phyloP scores from a whole-genome alignment of 2,329 filamentous ascomycete species.

The Xylaria sp. region DNA sequence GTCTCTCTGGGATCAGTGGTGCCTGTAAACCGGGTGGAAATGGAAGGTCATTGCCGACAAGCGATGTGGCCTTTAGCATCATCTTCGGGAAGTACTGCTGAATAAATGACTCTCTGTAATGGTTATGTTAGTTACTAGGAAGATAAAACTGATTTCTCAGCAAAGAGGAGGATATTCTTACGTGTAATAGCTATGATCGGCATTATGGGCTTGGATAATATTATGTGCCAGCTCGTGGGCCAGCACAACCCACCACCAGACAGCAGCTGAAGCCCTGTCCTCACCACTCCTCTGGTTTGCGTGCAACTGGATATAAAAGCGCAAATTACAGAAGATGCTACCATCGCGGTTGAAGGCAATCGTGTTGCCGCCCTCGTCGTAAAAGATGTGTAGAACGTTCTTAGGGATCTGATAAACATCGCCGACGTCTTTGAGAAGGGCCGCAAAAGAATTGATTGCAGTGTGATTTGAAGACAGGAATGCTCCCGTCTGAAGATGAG shows the following conservation, averaged over 20 bases:
- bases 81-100: constrained; percentile 80
- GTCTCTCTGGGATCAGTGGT: constrained; percentile 24
- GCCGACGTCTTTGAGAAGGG: constrained; percentile 74
- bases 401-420: constrained; percentile 77
- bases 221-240: constrained; percentile 98
- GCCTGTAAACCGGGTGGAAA: constrained; percentile 19
- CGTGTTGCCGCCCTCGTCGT: constrained; percentile 79
- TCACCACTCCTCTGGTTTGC: constrained; percentile 59
- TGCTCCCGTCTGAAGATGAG: constrained; percentile 55
- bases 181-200: constrained; percentile 86
- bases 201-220: constrained; percentile 79
- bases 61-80: constrained; percentile 61
- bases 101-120: constrained; percentile 75
- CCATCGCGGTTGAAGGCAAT: constrained; percentile 94
- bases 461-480: constrained; percentile 72
- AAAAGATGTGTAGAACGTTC: constrained; percentile 84
- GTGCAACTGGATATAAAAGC: constrained; percentile 87
- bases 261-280: constrained; percentile 73
- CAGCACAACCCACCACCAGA: constrained; percentile 96
- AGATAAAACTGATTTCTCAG: background rate
- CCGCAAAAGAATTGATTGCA: constrained; percentile 75
- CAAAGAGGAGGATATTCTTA: constrained; percentile 53
- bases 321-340: constrained; percentile 92
- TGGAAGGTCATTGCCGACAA: constrained; percentile 28
- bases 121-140: constrained; percentile 6